These are phyloP conservation scores for Orbilia oligospora DNA, from an alignment of 2,329 filamentous ascomycete species.

Conservation along the genomic window DNA sequence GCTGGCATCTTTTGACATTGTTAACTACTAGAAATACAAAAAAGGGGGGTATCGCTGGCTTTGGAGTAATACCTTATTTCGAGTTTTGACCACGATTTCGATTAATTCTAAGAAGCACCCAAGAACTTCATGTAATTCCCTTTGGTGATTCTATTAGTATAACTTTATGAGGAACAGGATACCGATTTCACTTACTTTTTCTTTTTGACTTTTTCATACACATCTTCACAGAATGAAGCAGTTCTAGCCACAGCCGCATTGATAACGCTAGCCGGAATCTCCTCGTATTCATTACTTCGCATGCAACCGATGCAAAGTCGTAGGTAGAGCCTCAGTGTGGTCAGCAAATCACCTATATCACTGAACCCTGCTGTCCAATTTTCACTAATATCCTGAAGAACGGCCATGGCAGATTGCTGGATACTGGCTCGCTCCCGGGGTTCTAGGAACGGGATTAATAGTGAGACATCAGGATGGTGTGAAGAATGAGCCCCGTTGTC, in stretches of 20 bases:
- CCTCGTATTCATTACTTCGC: not conserved
- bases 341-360: conserved; percentile 39
- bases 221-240: conserved; percentile 50
- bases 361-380: conserved; percentile 55
- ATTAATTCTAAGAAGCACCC: conserved; percentile 50
- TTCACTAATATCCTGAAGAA: conserved; percentile 55
- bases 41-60: not conserved
- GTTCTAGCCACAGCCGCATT: conserved; percentile 56
- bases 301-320: conserved; percentile 38
- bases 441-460: conserved; percentile 34
- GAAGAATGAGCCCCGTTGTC: conserved; percentile 21
- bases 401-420: conserved; percentile 41
- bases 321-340: conserved; percentile 41
- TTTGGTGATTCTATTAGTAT: not conserved
- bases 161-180: not conserved
- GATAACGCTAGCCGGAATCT: conserved; percentile 32
- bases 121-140: conserved; percentile 56
- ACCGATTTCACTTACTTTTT: conserved; percentile 39
- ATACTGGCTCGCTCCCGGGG: conserved; percentile 18
- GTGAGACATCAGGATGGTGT: conserved; percentile 18
- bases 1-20: conserved; percentile 30
- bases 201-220: conserved; percentile 55
- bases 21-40: not conserved
- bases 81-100: conserved; percentile 42
- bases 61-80: conserved; percentile 28